Base-by-base conservation (phyloP, 2,329 filamentous ascomycete genomes). In the Xylariomycetidae sp. region DNA sequence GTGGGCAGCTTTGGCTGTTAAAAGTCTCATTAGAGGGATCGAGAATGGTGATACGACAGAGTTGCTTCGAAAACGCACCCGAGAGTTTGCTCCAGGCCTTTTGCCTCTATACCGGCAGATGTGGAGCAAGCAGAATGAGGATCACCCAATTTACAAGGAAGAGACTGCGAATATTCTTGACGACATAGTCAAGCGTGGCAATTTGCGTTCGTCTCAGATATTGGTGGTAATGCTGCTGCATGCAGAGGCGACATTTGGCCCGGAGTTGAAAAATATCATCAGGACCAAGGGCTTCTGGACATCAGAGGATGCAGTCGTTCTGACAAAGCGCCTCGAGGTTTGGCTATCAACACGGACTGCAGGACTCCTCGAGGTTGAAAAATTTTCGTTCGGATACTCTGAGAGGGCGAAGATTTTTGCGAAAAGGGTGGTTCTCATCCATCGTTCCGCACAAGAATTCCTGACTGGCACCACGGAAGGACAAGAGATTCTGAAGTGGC, bases 381-480 rank as follows among this genome's bases (percentile, higher is more conserved):
- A 23, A 9, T n/a, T n/a, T n/a, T n/a, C n/a, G n/a, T n/a, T n/a
- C n/a, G n/a, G n/a, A n/a, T n/a, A n/a, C n/a, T n/a, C n/a, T n/a
- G n/a, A n/a, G n/a, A n/a, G n/a, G n/a, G n/a, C n/a, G n/a, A n/a
- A n/a, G n/a, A n/a, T n/a, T n/a, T n/a, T n/a, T n/a, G n/a, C n/a
- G n/a, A n/a, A n/a, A n/a, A n/a, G n/a, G n/a, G n/a, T n/a, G n/a
- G n/a, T n/a, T n/a, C 18, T 29, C 26, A 29, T 29, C 12, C 26
- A 29, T 18, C 26, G 26, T 18, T 29, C 26, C n/a, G 26, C 18
- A 17, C 26, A 6, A 7, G 26, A 29, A 18, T 29, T 29, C 15
- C 15, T 29, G 6, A 12, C 8, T 5, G 26, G 26, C 26, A 29
- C 26, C 12, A 14, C n/a, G 15, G n/a, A 25, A 13, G 24, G 24